Evolutionary conservation across 2,329 filamentous ascomycete species (phyloP).

Genomic region (Pseudogymnoascus sp.): DNA sequence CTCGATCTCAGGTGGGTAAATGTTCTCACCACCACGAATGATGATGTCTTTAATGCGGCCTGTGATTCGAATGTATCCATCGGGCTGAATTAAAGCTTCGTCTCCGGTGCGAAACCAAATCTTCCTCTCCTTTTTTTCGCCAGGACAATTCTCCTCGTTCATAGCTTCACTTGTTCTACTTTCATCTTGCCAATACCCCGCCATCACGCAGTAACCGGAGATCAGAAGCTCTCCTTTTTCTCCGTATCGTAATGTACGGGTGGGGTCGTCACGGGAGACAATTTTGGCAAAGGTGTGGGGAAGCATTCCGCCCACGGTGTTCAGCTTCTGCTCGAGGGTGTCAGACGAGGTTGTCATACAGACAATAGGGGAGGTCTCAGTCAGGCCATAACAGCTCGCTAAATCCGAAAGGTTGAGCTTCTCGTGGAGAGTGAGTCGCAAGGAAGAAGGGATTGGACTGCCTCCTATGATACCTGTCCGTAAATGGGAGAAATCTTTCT

Average conservation of each 20-base stretch:
- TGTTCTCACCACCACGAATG: constrained; percentile 92
- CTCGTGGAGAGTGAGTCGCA: constrained; percentile 73
- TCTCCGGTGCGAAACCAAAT: constrained; percentile 94
- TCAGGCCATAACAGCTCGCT: constrained; percentile 72
- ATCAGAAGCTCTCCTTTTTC: constrained; percentile 75
- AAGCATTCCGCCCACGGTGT: constrained; percentile 68
- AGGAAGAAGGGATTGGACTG: constrained; percentile 67
- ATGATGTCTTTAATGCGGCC: constrained; percentile 93
- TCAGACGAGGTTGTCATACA: constrained; percentile 64
- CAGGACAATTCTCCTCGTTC: constrained; percentile 36
- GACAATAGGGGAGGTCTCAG: constrained; percentile 39
- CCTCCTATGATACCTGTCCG: constrained; percentile 87
- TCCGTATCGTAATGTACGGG: constrained; percentile 52
- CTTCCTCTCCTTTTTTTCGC: constrained; percentile 15
- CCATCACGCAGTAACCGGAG: constrained; percentile 81
- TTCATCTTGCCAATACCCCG: constrained; percentile 77
- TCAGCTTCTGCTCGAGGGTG: constrained; percentile 56
- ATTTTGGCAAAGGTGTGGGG: constrained; percentile 77
- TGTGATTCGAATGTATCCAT: constrained; percentile 83
- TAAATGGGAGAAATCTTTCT: constrained; percentile 55
- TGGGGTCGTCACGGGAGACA: constrained; percentile 61
- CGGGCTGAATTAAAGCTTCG: constrained; percentile 74
- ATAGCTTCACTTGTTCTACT: constrained; percentile 62
- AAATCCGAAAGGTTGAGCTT: constrained; percentile 73
- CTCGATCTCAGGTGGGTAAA: constrained; percentile 88